Percentiles rank a stretch among this genome's conserved stretches.
Conservation (phyloP, 108 stramenopile genomes). For the Nitzschia putrida region DNA sequence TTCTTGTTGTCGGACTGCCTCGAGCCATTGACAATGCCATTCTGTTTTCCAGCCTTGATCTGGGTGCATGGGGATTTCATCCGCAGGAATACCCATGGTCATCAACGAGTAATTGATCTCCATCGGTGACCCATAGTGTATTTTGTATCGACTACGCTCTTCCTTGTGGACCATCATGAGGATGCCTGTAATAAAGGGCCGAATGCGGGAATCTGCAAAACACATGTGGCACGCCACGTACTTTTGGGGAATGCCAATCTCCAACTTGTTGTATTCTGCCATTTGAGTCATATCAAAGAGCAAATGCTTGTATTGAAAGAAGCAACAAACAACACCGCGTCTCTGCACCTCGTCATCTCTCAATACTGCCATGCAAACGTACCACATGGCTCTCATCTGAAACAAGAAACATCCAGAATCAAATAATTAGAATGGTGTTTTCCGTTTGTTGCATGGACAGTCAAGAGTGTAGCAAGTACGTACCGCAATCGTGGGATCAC, state of each 20-base stretch:
- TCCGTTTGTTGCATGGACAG: no score
- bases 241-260: conserved; percentile 9
- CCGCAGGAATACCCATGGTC: conserved; percentile 28
- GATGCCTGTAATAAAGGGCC: conserved; percentile 1
- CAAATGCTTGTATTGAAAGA: neutral
- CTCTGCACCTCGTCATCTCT: conserved; percentile 24
- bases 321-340: conserved; percentile 8
- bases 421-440: no score
- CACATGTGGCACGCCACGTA: conserved; percentile 15
- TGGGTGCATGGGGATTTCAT: neutral
- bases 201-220: conserved; percentile 11
- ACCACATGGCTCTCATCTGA: conserved; percentile 26
- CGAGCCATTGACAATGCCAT: conserved; percentile 27
- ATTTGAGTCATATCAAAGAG: neutral
- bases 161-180: conserved; percentile 9
- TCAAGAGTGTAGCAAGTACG: no score
- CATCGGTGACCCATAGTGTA: conserved; percentile 1
- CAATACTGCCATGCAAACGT: neutral
- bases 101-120: conserved; percentile 13
- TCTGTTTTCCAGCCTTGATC: conserved; percentile 9
- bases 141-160: conserved; percentile 5
- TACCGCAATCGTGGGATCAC: no score
- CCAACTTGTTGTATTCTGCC: neutral
- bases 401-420: no score
- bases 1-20: neutral